Evolutionary conservation across 768 basidiomycete genomes (phyloP).

Genomic region (Leccinum longicurvipes): DNA sequence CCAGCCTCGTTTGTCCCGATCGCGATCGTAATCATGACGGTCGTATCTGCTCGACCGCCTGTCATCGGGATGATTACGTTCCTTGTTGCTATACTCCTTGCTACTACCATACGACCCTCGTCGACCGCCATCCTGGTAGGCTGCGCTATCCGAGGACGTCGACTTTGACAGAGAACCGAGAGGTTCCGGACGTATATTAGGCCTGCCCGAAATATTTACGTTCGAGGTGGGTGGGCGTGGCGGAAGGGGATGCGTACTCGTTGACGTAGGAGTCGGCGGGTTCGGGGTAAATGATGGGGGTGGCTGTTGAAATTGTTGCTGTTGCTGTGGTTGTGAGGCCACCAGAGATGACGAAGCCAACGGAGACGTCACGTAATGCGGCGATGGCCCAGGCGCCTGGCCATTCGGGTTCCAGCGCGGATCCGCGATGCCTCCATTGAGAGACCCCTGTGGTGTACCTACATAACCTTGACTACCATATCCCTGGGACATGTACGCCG

Average conservation of each 20-base stretch:
- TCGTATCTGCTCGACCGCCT: constrained; percentile 12
- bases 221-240: constrained; percentile 11
- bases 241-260: constrained; percentile 12
- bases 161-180: constrained; percentile 16
- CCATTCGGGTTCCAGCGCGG: background rate
- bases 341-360: background rate
- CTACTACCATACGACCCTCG: constrained; percentile 14
- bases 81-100: background rate
- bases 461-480: constrained; percentile 6
- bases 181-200: constrained; percentile 17
- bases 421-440: background rate
- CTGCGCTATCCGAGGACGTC: constrained; percentile 11
- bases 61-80: constrained; percentile 19
- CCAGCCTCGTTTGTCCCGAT: constrained; percentile 10
- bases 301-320: background rate
- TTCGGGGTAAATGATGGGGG: background rate
- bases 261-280: background rate
- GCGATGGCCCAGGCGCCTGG: background rate
- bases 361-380: background rate
- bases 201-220: background rate
- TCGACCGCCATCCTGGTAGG: constrained; percentile 13
- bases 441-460: background rate
- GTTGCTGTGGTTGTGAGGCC: background rate
- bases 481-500: background rate
- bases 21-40: constrained; percentile 4